Evolutionary conservation across 2,329 filamentous ascomycete genomes (phyloP).

Genomic region (Zymoseptoria pseudotritici): DNA sequence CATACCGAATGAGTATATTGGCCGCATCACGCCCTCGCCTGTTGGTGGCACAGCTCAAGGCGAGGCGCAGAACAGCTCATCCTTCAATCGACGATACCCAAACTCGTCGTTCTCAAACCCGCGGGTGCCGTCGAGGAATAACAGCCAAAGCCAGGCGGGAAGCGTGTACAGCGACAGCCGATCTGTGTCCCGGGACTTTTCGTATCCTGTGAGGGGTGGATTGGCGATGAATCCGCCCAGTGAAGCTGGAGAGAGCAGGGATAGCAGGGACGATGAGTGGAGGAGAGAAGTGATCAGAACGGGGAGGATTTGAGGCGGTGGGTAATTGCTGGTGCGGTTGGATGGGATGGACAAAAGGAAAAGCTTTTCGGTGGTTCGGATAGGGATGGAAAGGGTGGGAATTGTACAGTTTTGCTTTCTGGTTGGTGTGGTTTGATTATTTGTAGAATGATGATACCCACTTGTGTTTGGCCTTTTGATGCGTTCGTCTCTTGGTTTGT

Average conservation of each 20-base stretch:
- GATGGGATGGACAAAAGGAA: background rate
- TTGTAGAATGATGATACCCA: background rate
- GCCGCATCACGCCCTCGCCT: slow-evolving; percentile 10
- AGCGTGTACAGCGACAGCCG: slow-evolving; percentile 5
- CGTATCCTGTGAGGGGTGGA: slow-evolving; percentile 6
- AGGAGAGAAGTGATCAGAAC: background rate
- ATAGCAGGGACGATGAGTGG: background rate
- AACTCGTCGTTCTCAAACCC: background rate
- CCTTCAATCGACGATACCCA: background rate
- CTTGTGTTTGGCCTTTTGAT: background rate
- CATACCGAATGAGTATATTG: slow-evolving; percentile 12
- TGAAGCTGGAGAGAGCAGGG: slow-evolving; percentile 12
- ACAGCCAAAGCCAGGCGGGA: background rate
- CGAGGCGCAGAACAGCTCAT: background rate
- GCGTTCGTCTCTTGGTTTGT: too few relatives aligned
- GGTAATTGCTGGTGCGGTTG: background rate
- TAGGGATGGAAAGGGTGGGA: too few relatives aligned
- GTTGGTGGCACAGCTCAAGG: background rate
- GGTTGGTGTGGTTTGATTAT: background rate
- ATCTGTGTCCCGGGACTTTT: slow-evolving; percentile 10
- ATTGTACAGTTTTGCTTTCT: background rate
- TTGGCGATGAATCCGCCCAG: slow-evolving; percentile 14
- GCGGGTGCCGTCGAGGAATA: background rate
- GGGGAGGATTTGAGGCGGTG: background rate
- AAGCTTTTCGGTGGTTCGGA: background rate